phyloP scores from a whole-genome alignment of 179 eudicot species.

The Nepenthes alata region DNA sequence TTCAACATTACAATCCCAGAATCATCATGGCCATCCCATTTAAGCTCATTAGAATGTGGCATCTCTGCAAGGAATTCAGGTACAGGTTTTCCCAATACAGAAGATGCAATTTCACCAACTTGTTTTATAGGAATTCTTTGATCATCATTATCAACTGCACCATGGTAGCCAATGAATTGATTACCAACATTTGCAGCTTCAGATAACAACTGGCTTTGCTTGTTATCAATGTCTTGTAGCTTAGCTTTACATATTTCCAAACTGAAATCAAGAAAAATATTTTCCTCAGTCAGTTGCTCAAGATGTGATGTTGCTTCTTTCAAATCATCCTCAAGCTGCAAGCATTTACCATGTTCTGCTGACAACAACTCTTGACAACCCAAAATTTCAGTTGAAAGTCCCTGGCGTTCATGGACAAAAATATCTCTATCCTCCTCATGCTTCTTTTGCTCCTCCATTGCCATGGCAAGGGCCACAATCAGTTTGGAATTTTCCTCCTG shows the following conservation, averaged over 20 bases:
- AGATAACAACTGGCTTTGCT: constrained; percentile 14
- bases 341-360: constrained; percentile 11
- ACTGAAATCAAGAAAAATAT: constrained; percentile 29
- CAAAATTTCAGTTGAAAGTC: constrained; percentile 25
- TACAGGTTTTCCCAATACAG: constrained; percentile 7
- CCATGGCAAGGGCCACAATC: constrained; percentile 15
- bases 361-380: constrained; percentile 22
- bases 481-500: constrained; percentile 29
- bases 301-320: constrained; percentile 39
- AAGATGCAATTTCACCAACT: constrained; percentile 1
- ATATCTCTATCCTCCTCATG: constrained; percentile 20
- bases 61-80: constrained; percentile 9
- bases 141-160: constrained; percentile 16
- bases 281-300: constrained; percentile 49
- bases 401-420: constrained; percentile 23
- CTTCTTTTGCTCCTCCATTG: constrained; percentile 20
- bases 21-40: constrained; percentile 20
- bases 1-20: constrained; percentile 28
- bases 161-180: constrained; percentile 8
- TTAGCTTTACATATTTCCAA: constrained; percentile 29
- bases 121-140: constrained; percentile 9
- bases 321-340: constrained; percentile 40
- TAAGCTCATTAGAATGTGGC: constrained; percentile 14
- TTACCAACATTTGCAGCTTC: constrained; percentile 16
- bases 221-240: constrained; percentile 21